Evolutionary conservation across 805 yeast species (phyloP).

Genomic region (Clavispora santaluciae): DNA sequence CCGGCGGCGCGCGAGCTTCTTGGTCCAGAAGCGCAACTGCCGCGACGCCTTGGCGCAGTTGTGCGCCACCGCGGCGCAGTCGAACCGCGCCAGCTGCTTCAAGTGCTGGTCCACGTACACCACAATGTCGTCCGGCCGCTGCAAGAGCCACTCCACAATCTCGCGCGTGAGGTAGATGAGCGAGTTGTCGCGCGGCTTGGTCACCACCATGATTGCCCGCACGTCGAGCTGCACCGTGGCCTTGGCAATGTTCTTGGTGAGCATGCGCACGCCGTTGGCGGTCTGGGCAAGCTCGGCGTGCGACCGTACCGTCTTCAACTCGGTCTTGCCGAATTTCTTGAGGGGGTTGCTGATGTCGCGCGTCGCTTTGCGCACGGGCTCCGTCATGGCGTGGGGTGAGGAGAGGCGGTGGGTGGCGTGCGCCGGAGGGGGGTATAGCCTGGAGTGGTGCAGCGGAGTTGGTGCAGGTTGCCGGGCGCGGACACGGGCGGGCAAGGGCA

Average conservation of each 20-base stretch:
- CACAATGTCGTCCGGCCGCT: conserved; percentile 28
- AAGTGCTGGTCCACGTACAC: conserved; percentile 76
- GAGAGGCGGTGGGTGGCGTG: not conserved
- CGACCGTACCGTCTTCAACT: conserved; percentile 52
- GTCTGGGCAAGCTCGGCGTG: conserved; percentile 77
- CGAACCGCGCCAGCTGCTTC: conserved; percentile 58
- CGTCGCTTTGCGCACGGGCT: not conserved
- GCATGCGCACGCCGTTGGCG: conserved; percentile 72
- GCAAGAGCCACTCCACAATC: conserved; percentile 70
- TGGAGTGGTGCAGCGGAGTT: not conserved
- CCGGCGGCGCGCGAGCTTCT: conserved; percentile 44
- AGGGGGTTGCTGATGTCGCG: conserved; percentile 3
- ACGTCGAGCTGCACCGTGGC: conserved; percentile 71
- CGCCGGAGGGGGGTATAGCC: not conserved
- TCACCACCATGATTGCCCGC: conserved; percentile 70
- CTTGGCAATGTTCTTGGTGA: conserved; percentile 65
- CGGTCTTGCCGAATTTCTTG: conserved; percentile 31
- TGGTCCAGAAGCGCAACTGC: conserved; percentile 65
- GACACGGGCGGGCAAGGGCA: too few relatives aligned
- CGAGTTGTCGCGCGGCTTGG: conserved; percentile 85
- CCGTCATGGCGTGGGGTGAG: not conserved
- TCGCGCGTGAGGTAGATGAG: conserved; percentile 72
- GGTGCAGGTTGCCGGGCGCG: not conserved
- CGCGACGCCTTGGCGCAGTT: conserved; percentile 43
- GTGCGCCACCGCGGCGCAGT: conserved; percentile 45